Evolutionary conservation across 2,329 filamentous ascomycete genomes (phyloP).

Genomic region (Laburnicola sp.): DNA sequence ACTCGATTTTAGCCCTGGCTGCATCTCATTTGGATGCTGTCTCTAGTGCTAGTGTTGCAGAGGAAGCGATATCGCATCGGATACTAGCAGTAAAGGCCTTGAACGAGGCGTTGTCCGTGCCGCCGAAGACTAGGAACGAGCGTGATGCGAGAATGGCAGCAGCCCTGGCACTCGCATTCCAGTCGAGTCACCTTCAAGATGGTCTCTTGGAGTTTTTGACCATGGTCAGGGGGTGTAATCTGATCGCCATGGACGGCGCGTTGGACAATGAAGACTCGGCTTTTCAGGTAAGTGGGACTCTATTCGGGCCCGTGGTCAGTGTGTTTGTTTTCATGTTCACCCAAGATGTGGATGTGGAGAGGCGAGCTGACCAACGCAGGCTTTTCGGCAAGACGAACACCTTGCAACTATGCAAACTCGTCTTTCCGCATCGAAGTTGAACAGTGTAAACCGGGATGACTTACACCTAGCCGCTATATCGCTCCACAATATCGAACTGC

Average conservation of each 20-base stretch:
- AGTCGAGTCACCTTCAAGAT: slow-evolving; percentile 44
- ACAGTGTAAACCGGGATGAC: slow-evolving; percentile 27
- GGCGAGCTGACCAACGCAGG: slow-evolving; percentile 16
- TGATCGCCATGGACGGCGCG: slow-evolving; percentile 36
- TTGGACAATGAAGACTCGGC: slow-evolving; percentile 26
- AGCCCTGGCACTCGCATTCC: slow-evolving; percentile 43
- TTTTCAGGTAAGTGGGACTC: slow-evolving; percentile 30
- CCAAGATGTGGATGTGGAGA: neutral
- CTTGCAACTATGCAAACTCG: slow-evolving; percentile 36
- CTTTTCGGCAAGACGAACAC: slow-evolving; percentile 39
- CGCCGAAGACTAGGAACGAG: slow-evolving; percentile 36
- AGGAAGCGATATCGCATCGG: slow-evolving; percentile 65
- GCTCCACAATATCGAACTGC: slow-evolving; percentile 27
- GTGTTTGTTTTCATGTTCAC: neutral
- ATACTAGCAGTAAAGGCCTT: slow-evolving; percentile 62
- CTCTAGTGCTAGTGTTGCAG: slow-evolving; percentile 55
- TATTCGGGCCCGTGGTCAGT: neutral
- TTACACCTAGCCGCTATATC: slow-evolving; percentile 39
- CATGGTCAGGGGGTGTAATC: slow-evolving; percentile 44
- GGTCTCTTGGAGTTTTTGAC: slow-evolving; percentile 44
- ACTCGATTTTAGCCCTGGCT: slow-evolving; percentile 68
- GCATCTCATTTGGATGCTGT: slow-evolving; percentile 65
- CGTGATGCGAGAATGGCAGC: slow-evolving; percentile 45
- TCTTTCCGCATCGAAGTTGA: slow-evolving; percentile 23
- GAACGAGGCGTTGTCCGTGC: slow-evolving; percentile 44